Base-by-base conservation (phyloP, 768 basidiomycete genomes). In the Strobilomyces dryophilus region DNA sequence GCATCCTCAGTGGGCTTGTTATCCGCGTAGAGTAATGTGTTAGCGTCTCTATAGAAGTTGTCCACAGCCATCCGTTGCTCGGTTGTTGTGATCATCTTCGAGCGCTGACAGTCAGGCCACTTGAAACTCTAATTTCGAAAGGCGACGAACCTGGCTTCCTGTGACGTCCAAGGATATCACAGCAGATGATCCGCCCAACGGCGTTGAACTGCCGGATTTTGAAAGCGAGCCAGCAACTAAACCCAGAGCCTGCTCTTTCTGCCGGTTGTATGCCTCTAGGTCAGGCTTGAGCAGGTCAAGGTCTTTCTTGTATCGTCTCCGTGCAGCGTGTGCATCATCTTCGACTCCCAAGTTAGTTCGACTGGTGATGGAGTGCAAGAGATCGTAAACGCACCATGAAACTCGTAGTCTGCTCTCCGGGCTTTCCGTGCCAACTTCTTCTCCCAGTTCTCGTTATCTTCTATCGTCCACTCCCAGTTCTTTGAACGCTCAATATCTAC, bases 401-500 rank as follows among this genome's bases (percentile, higher is more conserved):
- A 98, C 69, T 89, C 85, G 59, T 85, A 92, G 70, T 95, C 91
- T 9, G 85, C 90, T 69, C 91, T 79, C 68, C 92, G 78, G 57
- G 80, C 82, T 72, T 94, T 98, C 62, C 86, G 74, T 24, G 84
- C 85, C 60, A 81, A 69, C 68, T 94, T 92, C 45, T 66, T 66
- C 41, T 65, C 63, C 63, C 63, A 65, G 18, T 66, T 66, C 32
- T 66, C 63, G 15, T 66, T 66, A 31, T 65, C 63, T n/a, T 65
- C 63, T 49, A 65, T 64, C 14, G 63, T 64, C 63, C 63, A 64
- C n/a, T 97, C 94, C 97, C 97, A 99, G 52, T 84, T 78, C 56
- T 98, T 98, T 92, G 52, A 97, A 84, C 26, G 89, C 89, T 76
- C 89, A 94, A 92, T 75, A 66, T 98, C 95, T 67, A 93, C 92